Evolutionary conservation across 208 protist species (phyloP), one percentile per base, ranked within the genome.

Genomic region (Vickermania spadyakhi): DNA sequence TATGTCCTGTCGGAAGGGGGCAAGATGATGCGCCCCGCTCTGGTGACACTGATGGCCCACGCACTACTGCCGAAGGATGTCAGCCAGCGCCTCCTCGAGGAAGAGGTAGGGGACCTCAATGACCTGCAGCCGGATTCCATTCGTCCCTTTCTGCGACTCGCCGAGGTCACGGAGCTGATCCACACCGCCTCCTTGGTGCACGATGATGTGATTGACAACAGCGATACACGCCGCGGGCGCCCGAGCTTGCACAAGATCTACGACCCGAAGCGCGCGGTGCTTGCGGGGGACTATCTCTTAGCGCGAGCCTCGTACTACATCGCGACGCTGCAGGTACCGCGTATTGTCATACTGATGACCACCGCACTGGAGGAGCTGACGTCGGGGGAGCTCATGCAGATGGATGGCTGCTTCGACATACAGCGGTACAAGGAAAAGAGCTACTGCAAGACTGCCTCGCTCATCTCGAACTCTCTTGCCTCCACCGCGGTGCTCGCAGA

Each of bases 101-200:
- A 62, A 59, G 55, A 56, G 25, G 56, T 92, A 23, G 75, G 75
- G 25, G 73, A 66, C 7, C 65, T 91, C n/a, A 76, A 86, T 52
- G 79, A 90, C 23, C 64, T 89, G 26, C 59, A 72, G 14, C 68
- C 78, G 0, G 75, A 73, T 22, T 80, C 81, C 0, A 75, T 94
- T 26, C 73, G 70, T 14, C 79, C 79, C 2, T 88, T 91, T 55
- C 64, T 94, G 27, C 80, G 80, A 22, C 78, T 98, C 29, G 94
- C 93, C 2, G 93, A 97, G 65, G 89, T 97, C 54, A 97, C 91
- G 18, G 94, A 98, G 72, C 89, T 98, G 59, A 97, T 98, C 31
- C 96, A 98, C 79, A 95, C 91, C 1, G 96, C 96, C 22, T 94
- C 84, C 23, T 84, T 98, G 11, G 81, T 98, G n/a, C 96, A 98